Percentiles rank a stretch among this genome's conserved stretches.
phyloP scores from a whole-genome alignment of 208 protist genomes.

The Trichomonas vaginalis region DNA sequence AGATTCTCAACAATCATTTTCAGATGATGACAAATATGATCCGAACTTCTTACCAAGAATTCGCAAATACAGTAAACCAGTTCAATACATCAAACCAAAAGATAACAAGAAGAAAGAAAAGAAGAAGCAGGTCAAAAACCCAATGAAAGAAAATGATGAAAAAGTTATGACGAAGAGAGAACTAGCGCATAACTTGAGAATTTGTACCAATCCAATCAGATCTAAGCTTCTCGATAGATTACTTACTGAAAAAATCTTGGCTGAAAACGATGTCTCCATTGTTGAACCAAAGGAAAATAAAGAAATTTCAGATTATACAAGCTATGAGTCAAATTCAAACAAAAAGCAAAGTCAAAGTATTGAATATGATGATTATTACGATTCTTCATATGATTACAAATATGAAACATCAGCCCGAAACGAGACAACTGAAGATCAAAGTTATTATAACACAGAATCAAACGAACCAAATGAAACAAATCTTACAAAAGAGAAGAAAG shows the following conservation, averaged over 20 bases:
- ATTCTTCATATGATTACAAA: no score
- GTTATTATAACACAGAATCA: no score
- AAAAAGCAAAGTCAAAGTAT: no score
- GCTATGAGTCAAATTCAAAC: no score
- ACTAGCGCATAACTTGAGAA: background rate
- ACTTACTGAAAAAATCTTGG: background rate
- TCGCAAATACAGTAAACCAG: background rate
- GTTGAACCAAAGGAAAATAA: no score
- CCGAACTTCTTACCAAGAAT: background rate
- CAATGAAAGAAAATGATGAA: background rate
- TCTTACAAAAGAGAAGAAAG: no score
- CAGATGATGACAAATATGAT: background rate
- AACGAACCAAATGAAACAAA: no score
- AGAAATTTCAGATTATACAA: no score
- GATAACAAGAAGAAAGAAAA: background rate
- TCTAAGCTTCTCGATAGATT: background rate
- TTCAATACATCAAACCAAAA: background rate
- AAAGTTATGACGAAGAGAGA: background rate
- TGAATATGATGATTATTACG: no score
- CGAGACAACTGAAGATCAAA: no score
- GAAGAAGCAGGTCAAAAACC: background rate
- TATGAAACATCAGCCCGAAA: no score
- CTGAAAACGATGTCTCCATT: background rate
- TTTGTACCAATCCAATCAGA: background rate
- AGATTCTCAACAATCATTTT: background rate